These are phyloP conservation scores for Sedum album DNA, from an alignment of 164 flowering plant species.

Conservation along the genomic window DNA sequence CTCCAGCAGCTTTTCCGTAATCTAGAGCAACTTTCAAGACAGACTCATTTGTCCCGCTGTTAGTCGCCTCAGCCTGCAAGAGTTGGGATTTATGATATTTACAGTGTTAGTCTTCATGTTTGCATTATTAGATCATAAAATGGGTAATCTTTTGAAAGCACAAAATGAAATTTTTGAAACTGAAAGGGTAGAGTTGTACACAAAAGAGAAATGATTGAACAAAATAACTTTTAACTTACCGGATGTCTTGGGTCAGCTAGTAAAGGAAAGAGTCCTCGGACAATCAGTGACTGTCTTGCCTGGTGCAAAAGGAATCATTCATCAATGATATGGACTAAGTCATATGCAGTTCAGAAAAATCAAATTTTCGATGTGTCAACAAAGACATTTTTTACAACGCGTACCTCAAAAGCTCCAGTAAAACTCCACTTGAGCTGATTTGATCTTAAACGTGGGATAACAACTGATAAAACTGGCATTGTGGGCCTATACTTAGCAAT, in stretches of 20 bases:
- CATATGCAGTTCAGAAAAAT: background rate
- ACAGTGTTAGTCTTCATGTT: no score
- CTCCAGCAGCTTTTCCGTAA: slow-evolving; percentile 45
- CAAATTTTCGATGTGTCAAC: background rate
- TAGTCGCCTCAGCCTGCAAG: slow-evolving; percentile 48
- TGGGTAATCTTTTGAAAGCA: background rate
- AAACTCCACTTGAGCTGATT: slow-evolving; percentile 55
- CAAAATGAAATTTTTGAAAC: no score
- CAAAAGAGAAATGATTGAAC: background rate
- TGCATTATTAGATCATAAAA: no score
- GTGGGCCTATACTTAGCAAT: slow-evolving; percentile 60
- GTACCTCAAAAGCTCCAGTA: slow-evolving; percentile 55
- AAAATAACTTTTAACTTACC: slow-evolving; percentile 20
- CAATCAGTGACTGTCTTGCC: slow-evolving; percentile 65
- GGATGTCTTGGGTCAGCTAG: slow-evolving; percentile 71
- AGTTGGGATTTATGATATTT: background rate
- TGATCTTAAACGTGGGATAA: slow-evolving; percentile 48
- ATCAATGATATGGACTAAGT: background rate
- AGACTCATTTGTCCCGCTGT: slow-evolving; percentile 41
- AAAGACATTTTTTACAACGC: background rate
- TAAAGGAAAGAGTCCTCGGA: slow-evolving; percentile 62
- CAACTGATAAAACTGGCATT: slow-evolving; percentile 64
- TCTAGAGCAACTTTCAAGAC: slow-evolving; percentile 55
- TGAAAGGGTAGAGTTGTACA: no score
- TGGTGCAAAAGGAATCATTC: slow-evolving; percentile 11